phyloP scores from a whole-genome alignment of 495 filamentous ascomycete genomes.

The Neurospora sp. region DNA sequence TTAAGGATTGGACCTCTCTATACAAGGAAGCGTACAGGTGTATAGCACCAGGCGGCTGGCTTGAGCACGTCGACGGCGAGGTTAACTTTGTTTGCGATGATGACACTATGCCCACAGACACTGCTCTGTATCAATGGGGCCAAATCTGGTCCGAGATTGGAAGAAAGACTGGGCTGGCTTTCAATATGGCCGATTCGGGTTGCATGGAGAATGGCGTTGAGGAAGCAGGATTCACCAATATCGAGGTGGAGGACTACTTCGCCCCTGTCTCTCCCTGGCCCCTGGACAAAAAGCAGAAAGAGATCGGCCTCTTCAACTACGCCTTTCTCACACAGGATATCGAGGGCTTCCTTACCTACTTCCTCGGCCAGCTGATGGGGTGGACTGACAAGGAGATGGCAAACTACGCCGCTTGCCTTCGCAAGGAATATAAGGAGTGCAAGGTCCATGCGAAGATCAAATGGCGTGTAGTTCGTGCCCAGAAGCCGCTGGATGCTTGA shows the following conservation, averaged over 20 bases:
- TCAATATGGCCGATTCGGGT: not conserved
- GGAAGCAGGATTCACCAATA: not conserved
- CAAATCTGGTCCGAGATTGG: not conserved
- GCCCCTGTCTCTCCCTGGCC: not conserved
- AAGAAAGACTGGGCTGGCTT: not conserved
- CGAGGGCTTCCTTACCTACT: not conserved
- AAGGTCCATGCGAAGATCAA: conserved; percentile 7
- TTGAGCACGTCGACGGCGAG: conserved; percentile 12
- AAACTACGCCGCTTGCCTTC: conserved; percentile 8
- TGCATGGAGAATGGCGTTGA: not conserved
- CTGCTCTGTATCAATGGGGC: not conserved
- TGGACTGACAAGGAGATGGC: conserved; percentile 11
- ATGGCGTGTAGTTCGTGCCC: conserved; percentile 20
- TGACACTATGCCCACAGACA: not conserved
- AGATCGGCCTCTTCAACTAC: conserved; percentile 4
- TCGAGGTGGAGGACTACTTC: not conserved
- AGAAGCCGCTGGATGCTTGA: conserved; percentile 12
- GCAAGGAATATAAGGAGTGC: conserved; percentile 8
- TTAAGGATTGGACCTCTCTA: conserved; percentile 37
- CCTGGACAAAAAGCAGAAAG: not conserved
- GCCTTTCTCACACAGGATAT: not conserved
- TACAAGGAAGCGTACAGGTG: conserved; percentile 20
- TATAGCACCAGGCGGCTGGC: conserved; percentile 27
- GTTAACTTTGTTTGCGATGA: not conserved
- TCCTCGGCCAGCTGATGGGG: conserved; percentile 11